phyloP scores from a whole-genome alignment of 2,329 filamentous ascomycete species.

The Didymellaceae sp. region DNA sequence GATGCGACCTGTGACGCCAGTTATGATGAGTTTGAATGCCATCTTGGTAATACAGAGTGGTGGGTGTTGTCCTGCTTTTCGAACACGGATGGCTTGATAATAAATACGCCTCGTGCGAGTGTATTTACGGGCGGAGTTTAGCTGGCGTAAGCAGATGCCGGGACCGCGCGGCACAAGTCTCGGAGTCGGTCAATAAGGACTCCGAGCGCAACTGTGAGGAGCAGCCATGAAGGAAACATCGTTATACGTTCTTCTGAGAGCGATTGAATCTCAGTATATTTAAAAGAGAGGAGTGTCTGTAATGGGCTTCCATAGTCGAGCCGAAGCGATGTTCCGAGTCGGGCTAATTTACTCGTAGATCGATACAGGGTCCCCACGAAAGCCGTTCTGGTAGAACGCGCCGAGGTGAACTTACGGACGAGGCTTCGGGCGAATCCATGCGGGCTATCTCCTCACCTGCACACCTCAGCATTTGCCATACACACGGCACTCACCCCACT shows the following conservation, averaged over 20 bases:
- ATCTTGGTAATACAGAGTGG: constrained; percentile 17
- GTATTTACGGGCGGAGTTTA: constrained; percentile 25
- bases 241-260: background rate
- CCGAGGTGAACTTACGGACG: constrained; percentile 30
- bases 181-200: constrained; percentile 10
- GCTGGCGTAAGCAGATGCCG: constrained; percentile 17
- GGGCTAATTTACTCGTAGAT: constrained; percentile 6
- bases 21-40: constrained; percentile 19
- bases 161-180: constrained; percentile 3
- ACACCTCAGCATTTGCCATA: constrained; percentile 32
- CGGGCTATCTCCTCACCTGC: constrained; percentile 25
- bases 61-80: constrained; percentile 1
- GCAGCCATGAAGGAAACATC: background rate
- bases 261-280: too few relatives aligned
- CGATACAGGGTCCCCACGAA: constrained; percentile 3
- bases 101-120: constrained; percentile 16
- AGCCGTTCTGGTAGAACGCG: constrained; percentile 5
- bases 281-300: too few relatives aligned
- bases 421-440: constrained; percentile 35
- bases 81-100: constrained; percentile 10
- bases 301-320: background rate
- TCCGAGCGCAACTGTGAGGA: constrained; percentile 1
- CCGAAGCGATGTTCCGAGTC: constrained; percentile 1
- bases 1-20: constrained; percentile 23
- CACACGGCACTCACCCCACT: constrained; percentile 36